phyloP scores from a whole-genome alignment of 2,329 filamentous ascomycete species.

The Colletotrichum incanum region DNA sequence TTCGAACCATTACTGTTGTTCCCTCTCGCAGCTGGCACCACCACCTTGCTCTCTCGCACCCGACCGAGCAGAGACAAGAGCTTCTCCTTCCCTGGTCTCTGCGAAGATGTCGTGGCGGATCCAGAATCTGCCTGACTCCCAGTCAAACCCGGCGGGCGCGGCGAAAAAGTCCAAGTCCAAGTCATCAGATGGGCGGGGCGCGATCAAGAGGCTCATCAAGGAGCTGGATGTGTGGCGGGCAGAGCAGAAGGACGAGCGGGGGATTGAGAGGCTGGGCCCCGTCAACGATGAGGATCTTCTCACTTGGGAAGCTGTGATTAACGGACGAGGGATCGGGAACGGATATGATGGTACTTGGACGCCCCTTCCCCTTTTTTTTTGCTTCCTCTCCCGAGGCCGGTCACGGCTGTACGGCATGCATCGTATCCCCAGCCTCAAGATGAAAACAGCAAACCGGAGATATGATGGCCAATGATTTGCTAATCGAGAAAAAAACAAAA shows the following conservation, averaged over 20 bases:
- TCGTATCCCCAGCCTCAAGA: constrained; percentile 1
- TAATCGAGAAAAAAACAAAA: neutral
- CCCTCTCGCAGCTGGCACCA: neutral
- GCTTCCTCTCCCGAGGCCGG: neutral
- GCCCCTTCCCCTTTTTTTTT: neutral
- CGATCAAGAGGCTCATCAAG: constrained; percentile 71
- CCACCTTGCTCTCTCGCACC: neutral
- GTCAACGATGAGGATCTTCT: constrained; percentile 69
- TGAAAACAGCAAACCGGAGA: neutral
- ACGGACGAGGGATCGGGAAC: constrained; percentile 68
- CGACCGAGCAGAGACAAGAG: neutral
- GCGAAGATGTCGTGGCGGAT: constrained; percentile 43
- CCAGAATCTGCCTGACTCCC: constrained; percentile 43
- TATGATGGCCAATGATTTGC: neutral
- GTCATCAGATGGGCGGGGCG: constrained; percentile 57
- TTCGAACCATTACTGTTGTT: neutral
- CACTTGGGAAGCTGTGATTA: constrained; percentile 73
- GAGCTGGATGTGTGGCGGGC: constrained; percentile 70
- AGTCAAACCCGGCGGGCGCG: constrained; percentile 35
- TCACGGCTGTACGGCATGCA: neutral
- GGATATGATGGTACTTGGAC: constrained; percentile 69
- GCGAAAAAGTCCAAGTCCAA: constrained; percentile 40
- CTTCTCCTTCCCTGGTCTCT: neutral
- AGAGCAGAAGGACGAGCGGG: constrained; percentile 65
- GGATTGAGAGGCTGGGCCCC: constrained; percentile 73